Evolutionary conservation across 306 rosid genomes (phyloP).

Genomic region (Ochetophila trinervis): DNA sequence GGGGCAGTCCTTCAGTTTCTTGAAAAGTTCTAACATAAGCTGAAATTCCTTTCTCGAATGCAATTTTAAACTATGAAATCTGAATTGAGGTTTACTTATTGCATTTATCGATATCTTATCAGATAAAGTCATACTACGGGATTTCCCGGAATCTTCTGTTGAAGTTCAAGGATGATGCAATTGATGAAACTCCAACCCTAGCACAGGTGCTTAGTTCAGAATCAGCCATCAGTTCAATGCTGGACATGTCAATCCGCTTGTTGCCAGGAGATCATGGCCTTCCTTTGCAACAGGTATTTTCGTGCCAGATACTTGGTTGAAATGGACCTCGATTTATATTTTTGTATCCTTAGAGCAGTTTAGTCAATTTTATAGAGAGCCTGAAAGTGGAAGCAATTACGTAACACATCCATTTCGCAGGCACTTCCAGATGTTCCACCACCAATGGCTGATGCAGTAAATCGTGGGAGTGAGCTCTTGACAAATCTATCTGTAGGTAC

Average conservation of each 20-base stretch:
- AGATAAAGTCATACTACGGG: slow-evolving; percentile 94
- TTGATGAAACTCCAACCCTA: slow-evolving; percentile 78
- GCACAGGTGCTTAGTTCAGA: slow-evolving; percentile 88
- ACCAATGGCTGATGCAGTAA: slow-evolving; percentile 92
- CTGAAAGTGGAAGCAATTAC: neutral
- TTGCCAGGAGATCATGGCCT: slow-evolving; percentile 91
- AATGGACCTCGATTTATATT: neutral
- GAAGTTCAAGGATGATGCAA: slow-evolving; percentile 77
- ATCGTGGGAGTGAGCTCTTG: slow-evolving; percentile 83
- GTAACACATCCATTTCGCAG: slow-evolving; percentile 40
- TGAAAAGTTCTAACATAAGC: neutral
- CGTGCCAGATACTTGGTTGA: neutral
- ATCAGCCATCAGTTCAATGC: slow-evolving; percentile 83
- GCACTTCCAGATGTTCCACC: slow-evolving; percentile 95
- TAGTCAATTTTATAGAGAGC: neutral
- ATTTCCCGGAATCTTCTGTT: slow-evolving; percentile 85
- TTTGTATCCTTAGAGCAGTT: neutral
- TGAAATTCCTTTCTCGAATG: neutral
- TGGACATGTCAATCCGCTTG: slow-evolving; percentile 91
- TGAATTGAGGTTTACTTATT: neutral
- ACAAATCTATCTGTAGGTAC: slow-evolving; percentile 72
- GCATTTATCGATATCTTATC: slow-evolving; percentile 28
- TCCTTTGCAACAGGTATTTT: slow-evolving; percentile 88
- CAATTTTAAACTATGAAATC: too few species aligned
- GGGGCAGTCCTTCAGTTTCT: neutral